A percentile compares a stretch with the other conserved stretches of the same genome.
Conservation (phyloP, 2,329 filamentous ascomycete genomes). For the Aspergillus fijiensis region DNA sequence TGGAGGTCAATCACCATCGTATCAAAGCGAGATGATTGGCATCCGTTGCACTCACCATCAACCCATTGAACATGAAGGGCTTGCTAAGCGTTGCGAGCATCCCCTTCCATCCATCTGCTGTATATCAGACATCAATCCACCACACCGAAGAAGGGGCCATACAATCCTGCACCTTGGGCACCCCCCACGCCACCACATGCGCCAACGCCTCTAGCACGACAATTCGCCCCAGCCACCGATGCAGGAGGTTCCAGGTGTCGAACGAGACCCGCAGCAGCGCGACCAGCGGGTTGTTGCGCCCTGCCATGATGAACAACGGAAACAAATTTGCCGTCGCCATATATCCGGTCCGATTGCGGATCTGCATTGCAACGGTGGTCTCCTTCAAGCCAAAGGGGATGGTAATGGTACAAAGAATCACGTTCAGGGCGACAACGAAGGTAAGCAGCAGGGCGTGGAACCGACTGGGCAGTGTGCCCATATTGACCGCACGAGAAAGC, state of each 20-base stretch:
- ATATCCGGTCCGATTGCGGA: conserved; percentile 42
- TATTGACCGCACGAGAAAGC: conserved; percentile 41
- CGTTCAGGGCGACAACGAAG: conserved; percentile 41
- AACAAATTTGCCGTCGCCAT: conserved; percentile 44
- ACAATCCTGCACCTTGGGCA: conserved; percentile 59
- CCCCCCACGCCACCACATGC: conserved; percentile 70
- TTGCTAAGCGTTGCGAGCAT: neutral
- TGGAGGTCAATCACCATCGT: too few relatives aligned
- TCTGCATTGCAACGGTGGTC: conserved; percentile 32
- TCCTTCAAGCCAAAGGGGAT: conserved; percentile 37
- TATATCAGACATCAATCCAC: conserved; percentile 14
- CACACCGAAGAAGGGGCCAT: neutral
- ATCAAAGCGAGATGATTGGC: too few relatives aligned
- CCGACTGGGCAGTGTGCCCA: conserved; percentile 47
- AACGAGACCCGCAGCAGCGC: conserved; percentile 39
- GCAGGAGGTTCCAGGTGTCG: conserved; percentile 56
- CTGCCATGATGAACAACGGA: conserved; percentile 42
- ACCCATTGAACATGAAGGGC: conserved; percentile 26
- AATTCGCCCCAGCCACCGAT: conserved; percentile 75
- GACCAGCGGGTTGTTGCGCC: conserved; percentile 44
- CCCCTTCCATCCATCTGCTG: neutral
- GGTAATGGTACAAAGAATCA: conserved; percentile 51
- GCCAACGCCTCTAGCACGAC: conserved; percentile 67
- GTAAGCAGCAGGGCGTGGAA: conserved; percentile 43
- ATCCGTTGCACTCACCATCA: conserved; percentile 37